Base-by-base conservation (phyloP, 2,329 filamentous ascomycete genomes). In the Lasiodiplodia sp. region DNA sequence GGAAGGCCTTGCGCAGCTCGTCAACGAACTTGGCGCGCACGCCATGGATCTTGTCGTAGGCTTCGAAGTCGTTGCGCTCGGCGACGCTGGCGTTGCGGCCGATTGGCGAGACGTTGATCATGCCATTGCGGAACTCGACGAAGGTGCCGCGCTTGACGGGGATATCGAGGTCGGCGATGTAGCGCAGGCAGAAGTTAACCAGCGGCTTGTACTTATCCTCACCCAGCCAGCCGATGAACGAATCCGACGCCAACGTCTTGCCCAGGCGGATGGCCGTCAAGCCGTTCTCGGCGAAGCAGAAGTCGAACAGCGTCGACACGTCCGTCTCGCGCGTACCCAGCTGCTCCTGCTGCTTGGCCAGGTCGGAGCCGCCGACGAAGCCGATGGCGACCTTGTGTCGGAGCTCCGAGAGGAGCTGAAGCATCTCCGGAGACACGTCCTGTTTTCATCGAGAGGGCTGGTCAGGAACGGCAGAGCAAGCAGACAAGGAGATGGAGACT, bases 211-310 rank as follows among this genome's bases (percentile, higher is more conserved):
- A 96, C 84, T 87, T 86, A 53, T 89, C 87, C 86, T 99, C 94
- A 72, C 96, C 96, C 72, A 98, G 86, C 90, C 91, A 97, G 75
- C 88, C 81, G 84, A 98, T 97, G 88, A 98, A 99, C 83, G 88
- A 93, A 82, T 91, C 91, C 76, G 89, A 90, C 1, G 90, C 85
- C 69, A 98, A 88, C 67, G 87, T 86, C 79, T 90, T 82, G 75
- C 95, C 96, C 76, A 94, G 83, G 77, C 94, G 93, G 86, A 87
- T 97, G 53, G 95, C 96, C 1, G 92, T 96, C 73, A 99, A 88
- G 12, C 96, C 96, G 83, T 99, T 99, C 85, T 99, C 96, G 69
- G 94, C 86, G 84, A 99, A 99, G 88, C 92, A 96, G 84, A 93
- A 99, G 86, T 99, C 96, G 85, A 99, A 99, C 76, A 98, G 90